Conservation (phyloP, 495 filamentous ascomycete species). For the Talaromyces thailandensis region DNA sequence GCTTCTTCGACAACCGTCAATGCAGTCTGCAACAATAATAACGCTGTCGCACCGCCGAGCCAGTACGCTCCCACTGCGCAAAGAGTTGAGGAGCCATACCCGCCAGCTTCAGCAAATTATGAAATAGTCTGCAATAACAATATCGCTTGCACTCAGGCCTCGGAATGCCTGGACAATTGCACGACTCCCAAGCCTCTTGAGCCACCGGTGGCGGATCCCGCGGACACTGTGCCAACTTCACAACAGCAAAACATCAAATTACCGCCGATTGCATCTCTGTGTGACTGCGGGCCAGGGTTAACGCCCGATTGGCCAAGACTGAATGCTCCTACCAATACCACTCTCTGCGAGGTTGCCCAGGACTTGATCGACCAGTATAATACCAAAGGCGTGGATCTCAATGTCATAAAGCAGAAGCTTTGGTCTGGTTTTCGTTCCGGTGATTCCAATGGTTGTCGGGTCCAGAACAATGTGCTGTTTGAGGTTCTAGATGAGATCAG, state of each 20-base stretch:
- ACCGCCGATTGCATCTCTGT: slow-evolving; percentile 14
- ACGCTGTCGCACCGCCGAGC: not conserved
- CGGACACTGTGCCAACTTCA: not conserved
- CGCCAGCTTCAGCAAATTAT: not conserved
- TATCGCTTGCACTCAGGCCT: not conserved
- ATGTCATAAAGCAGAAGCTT: slow-evolving; percentile 25
- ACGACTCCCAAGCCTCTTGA: not conserved
- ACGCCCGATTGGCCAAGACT: slow-evolving; percentile 12
- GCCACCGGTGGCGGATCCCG: not conserved
- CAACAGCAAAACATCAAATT: not conserved
- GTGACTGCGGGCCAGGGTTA: slow-evolving; percentile 17
- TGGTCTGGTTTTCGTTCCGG: slow-evolving; percentile 27
- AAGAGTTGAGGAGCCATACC: not conserved
- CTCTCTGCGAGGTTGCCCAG: slow-evolving; percentile 33
- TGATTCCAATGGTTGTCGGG: slow-evolving; percentile 27
- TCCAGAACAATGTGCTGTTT: slow-evolving; percentile 33
- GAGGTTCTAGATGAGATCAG: slow-evolving; percentile 38
- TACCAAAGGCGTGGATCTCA: slow-evolving; percentile 25
- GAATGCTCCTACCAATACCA: slow-evolving; percentile 27
- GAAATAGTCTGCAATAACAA: not conserved
- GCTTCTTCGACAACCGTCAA: not conserved
- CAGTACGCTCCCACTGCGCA: not conserved
- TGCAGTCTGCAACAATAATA: not conserved
- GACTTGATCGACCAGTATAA: slow-evolving; percentile 33
- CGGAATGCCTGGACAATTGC: not conserved